Evolutionary conservation across 495 filamentous ascomycete genomes (phyloP).

Genomic region (Hypoxylon intermedium): DNA sequence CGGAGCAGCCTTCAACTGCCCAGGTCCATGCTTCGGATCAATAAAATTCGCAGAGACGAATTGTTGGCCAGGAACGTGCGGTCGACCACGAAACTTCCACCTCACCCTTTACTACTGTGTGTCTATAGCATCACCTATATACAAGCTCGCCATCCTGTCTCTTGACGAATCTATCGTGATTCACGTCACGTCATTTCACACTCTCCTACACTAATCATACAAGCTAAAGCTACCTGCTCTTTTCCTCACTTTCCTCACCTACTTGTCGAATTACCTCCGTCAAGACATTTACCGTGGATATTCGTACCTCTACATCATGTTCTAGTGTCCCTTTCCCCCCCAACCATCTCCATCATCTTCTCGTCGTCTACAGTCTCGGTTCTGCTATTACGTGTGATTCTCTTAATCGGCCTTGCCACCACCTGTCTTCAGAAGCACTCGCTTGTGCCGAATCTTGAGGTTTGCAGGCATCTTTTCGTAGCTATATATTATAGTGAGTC

Average conservation of each 20-base stretch:
- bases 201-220: conserved; percentile 1
- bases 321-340: conserved; percentile 37
- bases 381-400: conserved; percentile 43
- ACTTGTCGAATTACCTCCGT: conserved; percentile 4
- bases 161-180: conserved; percentile 12
- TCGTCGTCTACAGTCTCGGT: conserved; percentile 41
- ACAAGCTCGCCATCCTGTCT: conserved; percentile 9
- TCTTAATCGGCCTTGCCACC: conserved; percentile 17
- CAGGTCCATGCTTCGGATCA: conserved; percentile 35
- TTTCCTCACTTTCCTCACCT: conserved; percentile 2
- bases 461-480: background rate
- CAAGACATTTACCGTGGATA: conserved; percentile 17
- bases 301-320: conserved; percentile 40
- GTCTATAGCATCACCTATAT: conserved; percentile 20
- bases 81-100: conserved; percentile 29
- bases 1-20: conserved; percentile 14
- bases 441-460: conserved; percentile 27
- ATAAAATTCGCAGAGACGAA: conserved; percentile 32
- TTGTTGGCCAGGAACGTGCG: conserved; percentile 31
- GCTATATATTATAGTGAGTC: conserved; percentile 33
- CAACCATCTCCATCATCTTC: conserved; percentile 23
- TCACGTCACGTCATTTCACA: conserved; percentile 5
- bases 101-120: conserved; percentile 30
- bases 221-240: background rate
- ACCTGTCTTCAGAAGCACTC: conserved; percentile 23